Evolutionary conservation across 1,284 basidiomycete genomes (phyloP).

Genomic region (Athelia psychrophila): DNA sequence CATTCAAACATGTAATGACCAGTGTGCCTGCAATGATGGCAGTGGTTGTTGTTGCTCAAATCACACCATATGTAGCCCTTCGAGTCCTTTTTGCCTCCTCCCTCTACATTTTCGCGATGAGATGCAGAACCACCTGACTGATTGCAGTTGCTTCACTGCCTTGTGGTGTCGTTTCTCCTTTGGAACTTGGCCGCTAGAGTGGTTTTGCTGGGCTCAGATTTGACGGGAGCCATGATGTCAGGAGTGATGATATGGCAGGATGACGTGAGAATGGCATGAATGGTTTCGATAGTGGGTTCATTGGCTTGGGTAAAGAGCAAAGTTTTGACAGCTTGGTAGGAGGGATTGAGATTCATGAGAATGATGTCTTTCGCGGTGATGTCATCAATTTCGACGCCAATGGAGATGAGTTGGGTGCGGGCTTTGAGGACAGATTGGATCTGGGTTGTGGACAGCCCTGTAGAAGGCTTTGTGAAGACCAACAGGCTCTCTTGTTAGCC

Average conservation of each 20-base stretch:
- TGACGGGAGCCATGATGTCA: too few species aligned
- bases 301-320: slow-evolving; percentile 8
- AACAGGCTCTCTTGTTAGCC: background rate
- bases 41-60: background rate
- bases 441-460: slow-evolving; percentile 6
- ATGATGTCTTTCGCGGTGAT: slow-evolving; percentile 18
- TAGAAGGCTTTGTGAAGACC: background rate
- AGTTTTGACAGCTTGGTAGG: slow-evolving; percentile 12
- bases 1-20: background rate
- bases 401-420: slow-evolving; percentile 8
- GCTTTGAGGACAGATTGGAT: slow-evolving; percentile 11
- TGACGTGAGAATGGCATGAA: background rate
- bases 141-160: background rate
- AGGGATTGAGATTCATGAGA: slow-evolving; percentile 19
- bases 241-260: background rate
- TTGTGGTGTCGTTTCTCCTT: background rate
- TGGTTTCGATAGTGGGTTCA: slow-evolving; percentile 10
- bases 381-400: slow-evolving; percentile 11
- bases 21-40: background rate
- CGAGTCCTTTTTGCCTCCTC: background rate
- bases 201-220: background rate
- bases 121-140: background rate
- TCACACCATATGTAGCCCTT: background rate
- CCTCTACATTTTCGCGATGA: background rate
- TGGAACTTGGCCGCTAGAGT: background rate